Evolutionary conservation across 805 yeast genomes (phyloP), one percentile per base, ranked within the genome.

Genomic region (Ogataea paradorogensis): DNA sequence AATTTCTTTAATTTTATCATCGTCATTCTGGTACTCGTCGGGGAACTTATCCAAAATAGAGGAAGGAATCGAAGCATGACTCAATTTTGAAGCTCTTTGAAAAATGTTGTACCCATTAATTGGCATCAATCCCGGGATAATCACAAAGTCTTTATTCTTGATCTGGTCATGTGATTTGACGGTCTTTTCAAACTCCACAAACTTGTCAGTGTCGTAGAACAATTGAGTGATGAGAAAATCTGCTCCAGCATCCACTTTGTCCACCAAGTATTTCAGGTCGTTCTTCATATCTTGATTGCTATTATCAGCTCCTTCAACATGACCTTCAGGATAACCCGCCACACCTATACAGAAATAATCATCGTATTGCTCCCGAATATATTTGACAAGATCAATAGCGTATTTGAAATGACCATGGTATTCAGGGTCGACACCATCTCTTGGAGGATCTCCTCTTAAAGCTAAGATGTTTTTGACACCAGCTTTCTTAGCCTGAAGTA

Each of bases 281-380:
- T 73, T 73, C 15, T 59, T 58, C 1, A 82, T 79, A 52, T 78
- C 75, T 59, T 89, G 96, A 25, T 70, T 71, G 7, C 77, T 63
- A 32, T 66, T 71, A 51, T 82, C 86, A 1, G 88, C 73, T 10
- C 95, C 91, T 51, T 90, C 96, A 25, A 87, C 89, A 63, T 91
- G 97, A 14, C 99, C 99, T 59, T 91, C 99, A 7, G 99, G 96
- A 61, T 91, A 91, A 1, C 95, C 97, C 2, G 99, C 99, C 11
- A 91, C 99, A 45, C 99, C 99, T 40, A 91, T 71, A 58, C 96
- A 85, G 65, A 91, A 91, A 52, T 80, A 83, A 56, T 85, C 85
- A 3, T 87, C 93, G 58, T 90, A 71, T 33, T 77, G 61, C 38
- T 70, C 49, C 50, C 76, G 78, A 50, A 93, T 90, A 59, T 91